Base-by-base conservation (phyloP, 2,329 filamentous ascomycete genomes). In the Diplodia mutila region DNA sequence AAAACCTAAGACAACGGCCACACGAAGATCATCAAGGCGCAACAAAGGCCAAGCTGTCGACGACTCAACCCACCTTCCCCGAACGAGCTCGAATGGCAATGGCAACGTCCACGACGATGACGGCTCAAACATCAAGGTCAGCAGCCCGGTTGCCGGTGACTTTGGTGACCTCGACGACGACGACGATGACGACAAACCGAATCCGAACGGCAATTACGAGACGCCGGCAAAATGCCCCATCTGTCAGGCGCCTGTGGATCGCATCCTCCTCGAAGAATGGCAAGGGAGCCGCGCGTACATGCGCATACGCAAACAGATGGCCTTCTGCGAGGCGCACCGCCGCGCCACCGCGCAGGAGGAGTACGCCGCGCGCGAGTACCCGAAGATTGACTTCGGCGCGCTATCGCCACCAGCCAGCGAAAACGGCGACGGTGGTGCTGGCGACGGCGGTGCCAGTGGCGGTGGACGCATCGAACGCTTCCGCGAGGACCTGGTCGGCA, bases 311-410 rank as follows among this genome's bases (percentile, higher is more conserved):
- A 82, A 85, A 72, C 88, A 92, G 67, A 72, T 72, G 16, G 65
- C 72, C 9, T 81, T 80, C 68, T 81, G 79, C 70, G 72, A 71
- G 32, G 64, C 73, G 2, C 80, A 81, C 68, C 75, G 67, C 71
- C 79, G 70, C 69, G 68, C 69, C 1, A 70, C 71, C 9, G 78
- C 78, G 0, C 63, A 70, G n/a, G 63, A 77, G 21, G 78, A 84
- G 67, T 87, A 85, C 81, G 68, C 72, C 11, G 75, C 82, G 16
- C 85, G 82, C 52, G 84, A 86, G 0, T 95, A 94, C 75, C 93
- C 93, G 0, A 76, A 79, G 0, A 90, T 97, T 63, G 80, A 92
- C 68, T 97, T 92, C 92, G 76, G 79, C 0, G 73, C 71, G 0
- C 82, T 96, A 46, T 46, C 3, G 9, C 1, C 42, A 21, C n/a